These are phyloP conservation scores for Lasiodiplodia sp. DNA, from an alignment of 2,329 filamentous ascomycete species.

Conservation along the genomic window DNA sequence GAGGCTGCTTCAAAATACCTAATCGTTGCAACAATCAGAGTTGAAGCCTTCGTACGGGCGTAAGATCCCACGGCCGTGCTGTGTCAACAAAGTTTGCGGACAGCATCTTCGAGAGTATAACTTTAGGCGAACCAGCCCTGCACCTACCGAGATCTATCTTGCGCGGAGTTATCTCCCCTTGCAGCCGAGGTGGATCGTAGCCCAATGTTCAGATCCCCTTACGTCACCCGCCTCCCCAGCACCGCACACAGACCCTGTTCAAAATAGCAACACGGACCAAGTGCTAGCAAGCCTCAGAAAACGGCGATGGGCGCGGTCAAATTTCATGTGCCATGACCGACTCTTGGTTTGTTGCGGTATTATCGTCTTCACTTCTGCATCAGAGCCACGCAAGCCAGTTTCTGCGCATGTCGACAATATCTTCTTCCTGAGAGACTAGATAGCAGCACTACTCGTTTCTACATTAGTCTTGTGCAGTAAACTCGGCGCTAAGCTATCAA, in stretches of 20 bases:
- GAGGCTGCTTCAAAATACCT: not conserved
- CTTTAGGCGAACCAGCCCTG: not conserved
- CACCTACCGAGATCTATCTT: not conserved
- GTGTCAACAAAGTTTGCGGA: not conserved
- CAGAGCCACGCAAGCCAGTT: constrained; percentile 7
- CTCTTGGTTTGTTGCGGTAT: not conserved
- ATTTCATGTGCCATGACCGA: not conserved
- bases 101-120: not conserved
- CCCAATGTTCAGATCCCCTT: constrained; percentile 3
- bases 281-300: constrained; percentile 3
- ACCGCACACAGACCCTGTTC: constrained; percentile 7
- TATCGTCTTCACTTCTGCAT: not conserved
- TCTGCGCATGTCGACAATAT: not conserved
- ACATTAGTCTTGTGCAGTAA: not conserved
- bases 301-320: constrained; percentile 3
- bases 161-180: constrained; percentile 17
- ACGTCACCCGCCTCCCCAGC: constrained; percentile 15
- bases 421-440: constrained; percentile 9
- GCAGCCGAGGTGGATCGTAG: constrained; percentile 13
- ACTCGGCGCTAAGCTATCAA: not conserved
- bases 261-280: not conserved
- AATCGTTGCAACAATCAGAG: not conserved
- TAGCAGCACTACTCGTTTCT: not conserved
- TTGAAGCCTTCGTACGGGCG: not conserved
- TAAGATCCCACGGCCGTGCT: not conserved